A percentile compares a stretch with the other conserved stretches of the same genome.
Conservation (phyloP, 2,329 filamentous ascomycete species). For the Gyromitra esculenta region DNA sequence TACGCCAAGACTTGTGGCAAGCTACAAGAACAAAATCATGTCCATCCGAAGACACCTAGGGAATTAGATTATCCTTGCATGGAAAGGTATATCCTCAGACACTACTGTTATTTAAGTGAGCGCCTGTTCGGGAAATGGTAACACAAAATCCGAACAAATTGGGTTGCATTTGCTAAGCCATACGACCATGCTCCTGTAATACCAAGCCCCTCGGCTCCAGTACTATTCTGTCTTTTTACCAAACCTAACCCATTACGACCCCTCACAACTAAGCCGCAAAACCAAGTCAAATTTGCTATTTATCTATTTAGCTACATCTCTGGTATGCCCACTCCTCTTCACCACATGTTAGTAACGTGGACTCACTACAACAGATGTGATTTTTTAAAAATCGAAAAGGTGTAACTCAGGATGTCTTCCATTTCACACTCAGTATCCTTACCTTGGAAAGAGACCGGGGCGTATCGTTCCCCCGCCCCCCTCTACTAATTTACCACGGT, state of each 20-base stretch:
- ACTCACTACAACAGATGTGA: slow-evolving; percentile 28
- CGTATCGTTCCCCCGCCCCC: neutral
- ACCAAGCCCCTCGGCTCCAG: slow-evolving; percentile 46
- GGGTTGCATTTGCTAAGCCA: slow-evolving; percentile 16
- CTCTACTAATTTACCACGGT: slow-evolving; percentile 45
- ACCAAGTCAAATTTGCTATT: slow-evolving; percentile 30
- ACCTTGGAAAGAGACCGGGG: slow-evolving; percentile 24
- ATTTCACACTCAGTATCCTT: slow-evolving; percentile 29
- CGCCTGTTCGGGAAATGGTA: neutral
- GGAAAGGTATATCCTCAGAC: too few relatives aligned
- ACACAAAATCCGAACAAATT: slow-evolving; percentile 12
- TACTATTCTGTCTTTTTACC: slow-evolving; percentile 16
- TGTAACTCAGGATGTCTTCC: slow-evolving; percentile 17
- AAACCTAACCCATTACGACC: slow-evolving; percentile 46
- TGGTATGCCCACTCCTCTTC: slow-evolving; percentile 20
- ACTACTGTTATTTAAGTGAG: neutral
- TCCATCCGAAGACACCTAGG: neutral
- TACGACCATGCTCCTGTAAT: slow-evolving; percentile 26
- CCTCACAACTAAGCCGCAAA: slow-evolving; percentile 39
- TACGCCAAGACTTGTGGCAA: neutral
- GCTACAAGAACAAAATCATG: neutral
- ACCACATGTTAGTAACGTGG: slow-evolving; percentile 41
- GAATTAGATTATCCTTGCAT: too few relatives aligned
- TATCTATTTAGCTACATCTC: slow-evolving; percentile 43
- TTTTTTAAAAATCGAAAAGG: slow-evolving; percentile 21